These are phyloP conservation scores for Penicillium sp. DNA, from an alignment of 2,329 filamentous ascomycete genomes.

Conservation along the genomic window DNA sequence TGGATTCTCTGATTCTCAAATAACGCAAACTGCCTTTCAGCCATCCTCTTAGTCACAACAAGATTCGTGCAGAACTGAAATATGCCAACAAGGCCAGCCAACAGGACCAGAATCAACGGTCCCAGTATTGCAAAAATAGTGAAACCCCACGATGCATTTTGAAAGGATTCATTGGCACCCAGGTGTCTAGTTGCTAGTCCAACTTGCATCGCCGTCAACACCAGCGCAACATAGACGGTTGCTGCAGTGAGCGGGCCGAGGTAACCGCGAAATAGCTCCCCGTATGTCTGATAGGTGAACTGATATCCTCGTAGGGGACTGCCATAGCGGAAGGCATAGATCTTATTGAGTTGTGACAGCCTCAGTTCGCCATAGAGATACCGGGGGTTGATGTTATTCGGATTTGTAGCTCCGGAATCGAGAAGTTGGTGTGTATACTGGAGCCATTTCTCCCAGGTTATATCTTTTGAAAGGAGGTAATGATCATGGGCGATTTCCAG, in stretches of 20 bases:
- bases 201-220: constrained; percentile 45
- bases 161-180: constrained; percentile 46
- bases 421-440: background rate
- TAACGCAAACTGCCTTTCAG: background rate
- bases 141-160: constrained; percentile 55
- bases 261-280: constrained; percentile 30
- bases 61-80: constrained; percentile 5
- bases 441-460: constrained; percentile 25
- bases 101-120: constrained; percentile 36
- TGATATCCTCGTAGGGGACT: constrained; percentile 14
- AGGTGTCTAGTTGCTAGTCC: constrained; percentile 36
- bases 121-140: constrained; percentile 56
- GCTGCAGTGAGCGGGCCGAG: constrained; percentile 31
- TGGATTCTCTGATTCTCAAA: background rate
- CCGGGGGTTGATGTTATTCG: constrained; percentile 40
- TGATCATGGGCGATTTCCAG: constrained; percentile 43
- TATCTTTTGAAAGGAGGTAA: constrained; percentile 39
- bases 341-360: constrained; percentile 39
- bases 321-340: constrained; percentile 28
- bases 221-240: constrained; percentile 36
- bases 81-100: background rate
- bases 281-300: constrained; percentile 25
- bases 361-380: constrained; percentile 54
- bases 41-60: background rate
- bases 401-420: background rate